phyloP scores from a whole-genome alignment of 352 stramenopile species.

The Globisporangium alternatum region DNA sequence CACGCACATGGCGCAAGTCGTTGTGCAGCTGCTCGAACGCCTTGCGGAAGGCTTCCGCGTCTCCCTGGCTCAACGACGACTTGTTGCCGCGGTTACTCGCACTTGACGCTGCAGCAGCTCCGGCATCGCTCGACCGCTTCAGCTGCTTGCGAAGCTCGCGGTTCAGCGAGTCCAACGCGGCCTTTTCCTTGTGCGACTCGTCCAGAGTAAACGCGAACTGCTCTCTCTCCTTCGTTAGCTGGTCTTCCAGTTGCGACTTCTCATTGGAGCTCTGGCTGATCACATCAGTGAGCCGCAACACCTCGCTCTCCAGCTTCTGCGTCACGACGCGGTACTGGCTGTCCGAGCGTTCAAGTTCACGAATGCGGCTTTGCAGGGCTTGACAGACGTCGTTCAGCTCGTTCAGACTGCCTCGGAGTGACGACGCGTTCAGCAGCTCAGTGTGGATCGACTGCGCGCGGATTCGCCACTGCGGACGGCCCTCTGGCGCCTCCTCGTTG shows the following conservation, averaged over 20 bases:
- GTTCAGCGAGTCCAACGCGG: conserved; percentile 60
- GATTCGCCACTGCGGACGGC: conserved; percentile 66
- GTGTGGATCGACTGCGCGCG: conserved; percentile 72
- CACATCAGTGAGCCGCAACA: conserved; percentile 50
- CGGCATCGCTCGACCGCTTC: conserved; percentile 56
- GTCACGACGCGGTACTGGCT: conserved; percentile 76
- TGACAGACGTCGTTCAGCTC: conserved; percentile 71
- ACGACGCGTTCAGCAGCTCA: conserved; percentile 61
- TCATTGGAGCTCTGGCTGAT: conserved; percentile 31
- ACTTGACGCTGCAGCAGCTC: conserved; percentile 18
- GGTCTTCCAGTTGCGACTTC: conserved; percentile 47
- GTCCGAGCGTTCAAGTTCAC: conserved; percentile 69
- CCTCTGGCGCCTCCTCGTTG: conserved; percentile 20
- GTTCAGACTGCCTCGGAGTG: conserved; percentile 50
- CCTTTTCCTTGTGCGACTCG: conserved; percentile 84
- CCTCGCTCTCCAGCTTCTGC: conserved; percentile 77
- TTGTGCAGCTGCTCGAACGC: conserved; percentile 56
- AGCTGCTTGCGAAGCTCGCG: conserved; percentile 79
- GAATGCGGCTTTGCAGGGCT: conserved; percentile 57
- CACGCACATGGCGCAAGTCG: conserved; percentile 48
- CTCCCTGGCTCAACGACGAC: conserved; percentile 37
- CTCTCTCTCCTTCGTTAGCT: conserved; percentile 66
- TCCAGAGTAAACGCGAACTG: conserved; percentile 73
- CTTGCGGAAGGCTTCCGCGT: conserved; percentile 55
- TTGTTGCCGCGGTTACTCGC: conserved; percentile 16